These are phyloP conservation scores for Castanospermum australe DNA, from an alignment of 306 rosid genomes.

Conservation along the genomic window DNA sequence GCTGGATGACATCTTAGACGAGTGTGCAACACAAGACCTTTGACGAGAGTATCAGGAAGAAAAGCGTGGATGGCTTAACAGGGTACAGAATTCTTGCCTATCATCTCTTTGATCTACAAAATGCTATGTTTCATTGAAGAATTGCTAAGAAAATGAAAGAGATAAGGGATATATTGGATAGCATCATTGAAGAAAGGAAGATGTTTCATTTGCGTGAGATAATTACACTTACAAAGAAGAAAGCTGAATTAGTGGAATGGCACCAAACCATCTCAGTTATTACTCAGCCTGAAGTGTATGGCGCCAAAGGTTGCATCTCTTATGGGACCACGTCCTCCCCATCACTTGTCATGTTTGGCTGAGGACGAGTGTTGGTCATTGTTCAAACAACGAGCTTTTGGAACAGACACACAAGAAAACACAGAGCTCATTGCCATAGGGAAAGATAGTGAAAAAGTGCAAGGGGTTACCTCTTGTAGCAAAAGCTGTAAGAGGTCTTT, in stretches of 20 bases:
- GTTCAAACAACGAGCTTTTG: slow-evolving; percentile 29
- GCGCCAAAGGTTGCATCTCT: slow-evolving; percentile 27
- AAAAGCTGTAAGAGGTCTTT: neutral
- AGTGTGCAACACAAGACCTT: too few relatives aligned
- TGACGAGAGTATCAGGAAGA: neutral
- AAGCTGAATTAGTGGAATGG: too few relatives aligned
- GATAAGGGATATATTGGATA: neutral
- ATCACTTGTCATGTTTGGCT: too few relatives aligned
- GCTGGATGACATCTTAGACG: neutral
- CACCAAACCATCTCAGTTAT: too few relatives aligned
- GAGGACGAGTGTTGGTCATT: slow-evolving; percentile 30
- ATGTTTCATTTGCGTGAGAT: too few relatives aligned
- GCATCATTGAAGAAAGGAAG: slow-evolving; percentile 16
- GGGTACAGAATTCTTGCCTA: neutral
- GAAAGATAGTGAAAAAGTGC: neutral
- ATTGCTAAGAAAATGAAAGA: neutral
- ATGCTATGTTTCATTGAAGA: neutral
- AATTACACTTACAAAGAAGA: too few relatives aligned
- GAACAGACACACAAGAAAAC: neutral
- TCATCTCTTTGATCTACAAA: neutral
- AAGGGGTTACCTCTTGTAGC: slow-evolving; percentile 5
- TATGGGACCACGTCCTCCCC: slow-evolving; percentile 2
- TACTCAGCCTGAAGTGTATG: slow-evolving; percentile 11
- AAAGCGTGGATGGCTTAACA: neutral
- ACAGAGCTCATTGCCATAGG: neutral